Evolutionary conservation across 2,329 filamentous ascomycete genomes (phyloP).

Genomic region (Tolypocladium paradoxum): DNA sequence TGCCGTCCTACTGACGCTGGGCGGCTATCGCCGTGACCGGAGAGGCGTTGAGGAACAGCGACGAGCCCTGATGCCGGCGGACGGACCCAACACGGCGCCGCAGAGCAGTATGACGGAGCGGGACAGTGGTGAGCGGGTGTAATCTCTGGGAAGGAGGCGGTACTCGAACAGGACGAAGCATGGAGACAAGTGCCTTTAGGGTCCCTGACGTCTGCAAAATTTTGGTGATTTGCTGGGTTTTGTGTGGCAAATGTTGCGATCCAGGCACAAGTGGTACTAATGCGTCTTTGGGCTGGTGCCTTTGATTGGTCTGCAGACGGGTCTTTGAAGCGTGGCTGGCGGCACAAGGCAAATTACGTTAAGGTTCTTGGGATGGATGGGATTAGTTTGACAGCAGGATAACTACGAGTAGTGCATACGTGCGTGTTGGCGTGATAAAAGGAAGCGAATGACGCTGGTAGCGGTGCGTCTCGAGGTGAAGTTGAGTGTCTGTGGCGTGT

Average conservation of each 20-base stretch:
- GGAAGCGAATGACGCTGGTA: not conserved
- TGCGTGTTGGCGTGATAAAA: not conserved
- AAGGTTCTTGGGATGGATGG: not conserved
- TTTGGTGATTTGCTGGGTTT: not conserved
- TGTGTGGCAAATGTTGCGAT: not conserved
- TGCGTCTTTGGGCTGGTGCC: not conserved
- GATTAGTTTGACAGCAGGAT: not conserved
- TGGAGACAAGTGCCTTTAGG: not conserved
- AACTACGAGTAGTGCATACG: not conserved
- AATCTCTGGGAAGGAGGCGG: not conserved
- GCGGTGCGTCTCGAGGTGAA: too few relatives aligned
- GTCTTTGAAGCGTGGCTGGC: not conserved
- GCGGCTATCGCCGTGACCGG: constrained; percentile 23
- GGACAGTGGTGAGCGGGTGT: not conserved
- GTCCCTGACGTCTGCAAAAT: too few relatives aligned
- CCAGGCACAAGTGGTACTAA: not conserved
- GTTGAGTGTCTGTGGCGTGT: too few relatives aligned
- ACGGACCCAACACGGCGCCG: not conserved
- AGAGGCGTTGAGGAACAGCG: constrained; percentile 10
- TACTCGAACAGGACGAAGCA: not conserved
- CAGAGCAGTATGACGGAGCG: not conserved
- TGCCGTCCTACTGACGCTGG: constrained; percentile 28
- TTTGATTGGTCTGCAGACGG: not conserved
- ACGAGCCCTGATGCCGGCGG: constrained; percentile 7
- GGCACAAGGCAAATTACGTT: not conserved